Conservation (phyloP, 306 rosid genomes). For the Malus domestica region ASM211411v1 NC_041802.1:4899001-4899500, state of each 20-base stretch:
- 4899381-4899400: neutral
- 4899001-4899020: neutral
- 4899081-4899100: neutral
- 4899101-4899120: neutral
- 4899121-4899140: neutral
- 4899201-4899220: neutral
- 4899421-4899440: slow-evolving; percentile 74
- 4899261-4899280: neutral
- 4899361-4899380: neutral
- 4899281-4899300: neutral
- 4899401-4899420: neutral
- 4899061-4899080: neutral
- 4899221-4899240: neutral
- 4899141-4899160: neutral
- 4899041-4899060: neutral
- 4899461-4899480: slow-evolving; percentile 82
- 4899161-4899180: neutral
- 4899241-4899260: neutral
- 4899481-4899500: neutral
- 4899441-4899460: slow-evolving; percentile 98
- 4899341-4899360: neutral
- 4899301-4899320: neutral
- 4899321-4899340: neutral
- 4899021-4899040: neutral
- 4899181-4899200: neutral